These are phyloP conservation scores for Penicillium crustosum DNA, from an alignment of 2,329 filamentous ascomycete genomes.

Conservation along the genomic window DNA sequence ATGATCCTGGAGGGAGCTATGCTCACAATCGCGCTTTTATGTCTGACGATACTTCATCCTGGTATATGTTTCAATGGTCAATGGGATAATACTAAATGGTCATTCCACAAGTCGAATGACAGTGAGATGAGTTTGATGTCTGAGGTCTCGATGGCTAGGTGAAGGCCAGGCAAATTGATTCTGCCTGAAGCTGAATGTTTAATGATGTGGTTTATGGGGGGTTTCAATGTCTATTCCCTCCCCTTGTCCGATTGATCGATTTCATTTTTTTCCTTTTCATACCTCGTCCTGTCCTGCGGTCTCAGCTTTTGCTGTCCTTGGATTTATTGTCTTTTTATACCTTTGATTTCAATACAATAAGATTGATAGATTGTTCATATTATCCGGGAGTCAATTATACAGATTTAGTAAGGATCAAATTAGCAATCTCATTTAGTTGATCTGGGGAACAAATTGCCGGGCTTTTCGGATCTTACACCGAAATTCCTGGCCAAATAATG, in stretches of 20 bases:
- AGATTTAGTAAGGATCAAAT: not conserved
- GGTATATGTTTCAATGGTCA: not conserved
- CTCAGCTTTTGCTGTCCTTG: not conserved
- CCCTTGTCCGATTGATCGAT: not conserved
- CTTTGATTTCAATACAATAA: not conserved
- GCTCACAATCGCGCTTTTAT: slow-evolving; percentile 35
- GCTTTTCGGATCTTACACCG: not conserved
- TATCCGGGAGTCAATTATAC: not conserved
- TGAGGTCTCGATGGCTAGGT: not conserved
- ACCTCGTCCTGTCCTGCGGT: not conserved
- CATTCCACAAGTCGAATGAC: not conserved
- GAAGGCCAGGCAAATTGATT: not conserved
- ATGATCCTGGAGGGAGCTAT: slow-evolving; percentile 54
- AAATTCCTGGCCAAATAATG: not conserved
- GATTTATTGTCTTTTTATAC: not conserved
- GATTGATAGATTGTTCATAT: not conserved
- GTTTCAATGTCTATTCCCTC: not conserved
- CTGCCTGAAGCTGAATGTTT: not conserved
- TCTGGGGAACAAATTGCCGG: not conserved
- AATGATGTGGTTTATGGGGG: not conserved
- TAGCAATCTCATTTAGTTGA: not conserved
- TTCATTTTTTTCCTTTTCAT: not conserved
- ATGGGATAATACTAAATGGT: not conserved
- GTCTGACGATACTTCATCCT: not conserved
- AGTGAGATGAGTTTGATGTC: not conserved